phyloP scores from a whole-genome alignment of 1,284 basidiomycete genomes.

The Moesziomyces globuligerus region DNA sequence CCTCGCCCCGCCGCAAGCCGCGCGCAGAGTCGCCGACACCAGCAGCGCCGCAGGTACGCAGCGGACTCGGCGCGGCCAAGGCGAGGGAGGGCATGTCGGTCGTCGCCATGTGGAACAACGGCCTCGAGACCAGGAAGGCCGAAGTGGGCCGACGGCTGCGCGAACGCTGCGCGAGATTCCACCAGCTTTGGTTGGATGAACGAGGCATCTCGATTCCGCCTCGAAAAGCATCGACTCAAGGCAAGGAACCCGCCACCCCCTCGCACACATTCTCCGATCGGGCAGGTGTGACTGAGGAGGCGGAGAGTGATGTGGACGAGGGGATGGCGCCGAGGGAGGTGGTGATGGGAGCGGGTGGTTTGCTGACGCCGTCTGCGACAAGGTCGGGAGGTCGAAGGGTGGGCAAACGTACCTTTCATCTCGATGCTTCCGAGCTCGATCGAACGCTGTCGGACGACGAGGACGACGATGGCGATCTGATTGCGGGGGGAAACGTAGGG shows the following conservation, averaged over 20 bases:
- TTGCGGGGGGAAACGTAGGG: not conserved
- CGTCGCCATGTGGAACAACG: conserved; percentile 64
- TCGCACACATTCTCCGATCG: conserved; percentile 10
- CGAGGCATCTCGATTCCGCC: conserved; percentile 22
- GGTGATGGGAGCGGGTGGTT: conserved; percentile 67
- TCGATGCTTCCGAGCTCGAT: conserved; percentile 36
- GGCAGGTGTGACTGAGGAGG: conserved; percentile 3
- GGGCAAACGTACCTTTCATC: conserved; percentile 35
- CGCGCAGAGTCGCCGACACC: conserved; percentile 5
- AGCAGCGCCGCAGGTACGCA: conserved; percentile 17
- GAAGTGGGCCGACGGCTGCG: conserved; percentile 50
- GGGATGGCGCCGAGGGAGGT: conserved; percentile 84
- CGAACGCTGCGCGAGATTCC: conserved; percentile 38
- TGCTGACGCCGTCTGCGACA: conserved; percentile 39
- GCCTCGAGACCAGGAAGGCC: conserved; percentile 56
- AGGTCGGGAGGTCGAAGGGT: conserved; percentile 29
- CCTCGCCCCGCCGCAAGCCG: conserved; percentile 12
- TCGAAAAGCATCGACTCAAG: not conserved
- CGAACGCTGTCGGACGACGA: conserved; percentile 24
- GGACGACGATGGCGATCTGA: conserved; percentile 6
- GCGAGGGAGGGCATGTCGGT: conserved; percentile 55
- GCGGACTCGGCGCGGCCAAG: conserved; percentile 13
- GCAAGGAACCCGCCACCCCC: conserved; percentile 15
- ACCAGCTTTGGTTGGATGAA: conserved; percentile 50
- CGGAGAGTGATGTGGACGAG: conserved; percentile 84